Evolutionary conservation across 176 grass and related monocot species (phyloP).

Genomic region (Juncus inflexus): DNA sequence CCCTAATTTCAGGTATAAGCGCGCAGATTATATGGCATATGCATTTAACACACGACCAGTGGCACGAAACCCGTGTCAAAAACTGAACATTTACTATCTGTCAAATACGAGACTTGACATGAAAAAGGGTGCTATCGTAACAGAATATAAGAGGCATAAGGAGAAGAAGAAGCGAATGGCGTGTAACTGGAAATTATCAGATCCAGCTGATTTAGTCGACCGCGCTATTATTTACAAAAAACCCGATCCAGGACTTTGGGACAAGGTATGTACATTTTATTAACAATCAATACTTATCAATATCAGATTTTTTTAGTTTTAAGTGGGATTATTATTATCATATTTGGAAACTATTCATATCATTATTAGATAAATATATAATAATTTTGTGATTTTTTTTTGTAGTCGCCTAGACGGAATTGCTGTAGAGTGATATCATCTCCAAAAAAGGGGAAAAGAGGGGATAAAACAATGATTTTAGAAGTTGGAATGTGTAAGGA

Average conservation of each 20-base stretch:
- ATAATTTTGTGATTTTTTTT: constrained; percentile 1
- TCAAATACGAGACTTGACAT: constrained; percentile 45
- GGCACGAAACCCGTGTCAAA: constrained; percentile 44
- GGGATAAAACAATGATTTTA: constrained; percentile 49
- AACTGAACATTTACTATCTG: constrained; percentile 69
- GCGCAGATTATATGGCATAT: constrained; percentile 54
- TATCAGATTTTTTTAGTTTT: too few species aligned
- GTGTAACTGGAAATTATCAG: constrained; percentile 75
- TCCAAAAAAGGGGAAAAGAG: constrained; percentile 44
- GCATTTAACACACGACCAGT: constrained; percentile 56
- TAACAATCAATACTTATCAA: too few species aligned
- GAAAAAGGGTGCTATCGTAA: constrained; percentile 51
- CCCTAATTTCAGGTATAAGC: constrained; percentile 27
- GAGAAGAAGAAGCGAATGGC: constrained; percentile 30
- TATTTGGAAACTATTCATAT: neutral
- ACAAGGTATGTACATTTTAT: constrained; percentile 36
- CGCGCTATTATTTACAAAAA: constrained; percentile 73
- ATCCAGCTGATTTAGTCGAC: constrained; percentile 57
- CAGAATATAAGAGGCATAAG: constrained; percentile 65
- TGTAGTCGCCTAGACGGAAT: constrained; percentile 84
- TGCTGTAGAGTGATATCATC: constrained; percentile 83
- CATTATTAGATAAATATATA: neutral
- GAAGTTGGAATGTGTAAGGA: constrained; percentile 61
- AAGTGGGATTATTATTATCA: neutral
- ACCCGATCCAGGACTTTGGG: constrained; percentile 78